phyloP scores from a whole-genome alignment of 441 rosid species.

The Theobroma grandiflorum region DNA sequence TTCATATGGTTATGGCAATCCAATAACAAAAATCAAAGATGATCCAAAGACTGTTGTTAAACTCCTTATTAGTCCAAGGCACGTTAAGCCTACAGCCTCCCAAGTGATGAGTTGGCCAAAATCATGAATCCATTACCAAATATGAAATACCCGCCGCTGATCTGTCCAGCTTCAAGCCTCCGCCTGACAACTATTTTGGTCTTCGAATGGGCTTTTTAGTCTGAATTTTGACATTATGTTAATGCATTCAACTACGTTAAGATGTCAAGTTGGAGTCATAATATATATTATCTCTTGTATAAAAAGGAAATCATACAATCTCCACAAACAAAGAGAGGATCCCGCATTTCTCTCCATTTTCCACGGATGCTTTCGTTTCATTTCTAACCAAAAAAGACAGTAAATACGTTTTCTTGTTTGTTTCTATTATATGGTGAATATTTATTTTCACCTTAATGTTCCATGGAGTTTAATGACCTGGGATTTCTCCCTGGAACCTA shows the following conservation, averaged over 20 bases:
- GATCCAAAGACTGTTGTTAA: not conserved
- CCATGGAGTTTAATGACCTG: constrained; percentile 6
- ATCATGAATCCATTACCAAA: not conserved
- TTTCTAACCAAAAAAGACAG: not conserved
- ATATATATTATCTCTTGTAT: too few relatives aligned
- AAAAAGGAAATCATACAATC: not conserved
- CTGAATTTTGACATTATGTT: not conserved
- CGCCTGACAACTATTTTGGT: not conserved
- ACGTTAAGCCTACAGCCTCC: not conserved
- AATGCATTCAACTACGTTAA: not conserved
- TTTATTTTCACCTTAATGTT: constrained; percentile 30
- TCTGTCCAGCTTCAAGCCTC: not conserved
- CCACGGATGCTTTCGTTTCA: constrained; percentile 24
- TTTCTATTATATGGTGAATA: constrained; percentile 12
- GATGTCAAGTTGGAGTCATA: not conserved
- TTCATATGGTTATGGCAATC: not conserved
- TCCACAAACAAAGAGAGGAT: not conserved
- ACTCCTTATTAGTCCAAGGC: not conserved
- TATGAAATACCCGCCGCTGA: not conserved
- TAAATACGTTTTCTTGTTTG: not conserved
- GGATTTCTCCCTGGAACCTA: constrained; percentile 9
- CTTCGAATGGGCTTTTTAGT: not conserved
- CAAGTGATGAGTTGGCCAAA: not conserved
- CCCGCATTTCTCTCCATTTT: constrained; percentile 33
- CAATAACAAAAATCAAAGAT: not conserved